Conservation (phyloP, 352 stramenopile species). For the Pythium utonaiense region DNA sequence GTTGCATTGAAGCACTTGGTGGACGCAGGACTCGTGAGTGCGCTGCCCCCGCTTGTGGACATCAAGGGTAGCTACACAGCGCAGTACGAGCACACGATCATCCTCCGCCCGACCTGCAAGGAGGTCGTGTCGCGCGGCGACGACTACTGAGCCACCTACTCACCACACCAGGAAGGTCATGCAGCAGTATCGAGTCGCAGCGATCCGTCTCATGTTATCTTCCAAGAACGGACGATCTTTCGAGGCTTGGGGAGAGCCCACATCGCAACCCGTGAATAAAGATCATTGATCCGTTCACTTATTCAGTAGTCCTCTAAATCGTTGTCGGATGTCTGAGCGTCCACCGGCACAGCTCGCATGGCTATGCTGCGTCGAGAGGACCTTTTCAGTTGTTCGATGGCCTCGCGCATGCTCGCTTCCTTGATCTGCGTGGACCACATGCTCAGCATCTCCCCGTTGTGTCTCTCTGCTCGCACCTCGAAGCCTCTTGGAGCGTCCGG, state of each 20-base stretch:
- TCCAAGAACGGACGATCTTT: not conserved
- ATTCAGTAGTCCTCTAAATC: not conserved
- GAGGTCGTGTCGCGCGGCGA: conserved; percentile 96
- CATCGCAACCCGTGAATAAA: not conserved
- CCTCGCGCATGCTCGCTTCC: not conserved
- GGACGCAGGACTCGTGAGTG: conserved; percentile 93
- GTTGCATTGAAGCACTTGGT: conserved; percentile 97
- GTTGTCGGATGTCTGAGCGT: not conserved
- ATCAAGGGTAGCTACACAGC: conserved; percentile 95
- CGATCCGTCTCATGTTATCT: not conserved
- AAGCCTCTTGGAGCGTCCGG: not conserved
- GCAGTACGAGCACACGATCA: conserved; percentile 99
- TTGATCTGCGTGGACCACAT: conserved; percentile 11
- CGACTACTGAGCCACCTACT: conserved; percentile 90
- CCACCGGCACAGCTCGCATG: not conserved
- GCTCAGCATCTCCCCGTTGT: not conserved
- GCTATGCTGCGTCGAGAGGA: not conserved
- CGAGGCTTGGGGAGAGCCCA: no score
- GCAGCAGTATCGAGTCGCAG: not conserved
- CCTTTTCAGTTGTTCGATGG: conserved; percentile 1
- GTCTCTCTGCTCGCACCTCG: not conserved
- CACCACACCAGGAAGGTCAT: not conserved
- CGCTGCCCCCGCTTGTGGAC: conserved; percentile 97
- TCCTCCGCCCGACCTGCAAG: conserved; percentile 96
- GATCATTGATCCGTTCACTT: not conserved